Base-by-base conservation (phyloP, 139 green algal species). In the Chlorella ohadii region DNA sequence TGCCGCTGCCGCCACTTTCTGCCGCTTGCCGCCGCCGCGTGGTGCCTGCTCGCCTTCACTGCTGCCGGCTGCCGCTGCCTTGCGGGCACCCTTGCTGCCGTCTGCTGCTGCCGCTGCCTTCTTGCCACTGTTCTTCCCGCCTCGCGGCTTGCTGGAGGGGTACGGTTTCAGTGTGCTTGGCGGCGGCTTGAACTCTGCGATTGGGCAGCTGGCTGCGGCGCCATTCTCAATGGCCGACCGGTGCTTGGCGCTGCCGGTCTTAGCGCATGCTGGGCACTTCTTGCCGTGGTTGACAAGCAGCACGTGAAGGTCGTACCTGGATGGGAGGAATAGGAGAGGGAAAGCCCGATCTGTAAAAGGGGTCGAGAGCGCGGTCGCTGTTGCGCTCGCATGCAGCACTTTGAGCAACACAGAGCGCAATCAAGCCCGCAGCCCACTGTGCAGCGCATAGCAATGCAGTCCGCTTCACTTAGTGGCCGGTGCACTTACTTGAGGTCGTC, bases 201-300 rank as follows among this genome's bases (percentile, higher is more conserved):
- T 63, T 19, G 81, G 81, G 81, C 81, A 86, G 39, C 16, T 44
- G 4, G 56, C 76, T 22, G 39, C 70, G 0, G 39, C 28, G 27
- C 56, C 72, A 44, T 38, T 38, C 4, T 0, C 27, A 6, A 33
- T 55, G 33, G 74, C 74, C 1, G 55, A 17, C 16, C 39, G 38
- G 11, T 79, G 38, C 41, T 77, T 86, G 57, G 65, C 67, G 39
- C 72, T 86, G 65, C 81, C 65, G 0, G 65, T 28, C 61, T 86
- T 86, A 68, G 65, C 65, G 57, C 84, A 88, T 25, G 36, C 36
- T 11, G 84, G 51, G 75, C 91, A 94, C 23, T 76, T 23, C 84
- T 97, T 97, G 74, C 93, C 93, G 79, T 97, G 93, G 47, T 90
- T 74, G 70, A 97, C 93, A 75, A 97, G 63, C 41, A 97, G 86